Evolutionary conservation across 306 rosid genomes (phyloP).

Genomic region (apple (Malus domestica)): ASM211411v1 NC_041798.1:32052501-32053000

Average conservation of each 20-base stretch:
- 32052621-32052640: no score
- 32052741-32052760: not conserved
- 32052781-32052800: not conserved
- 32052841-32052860: not conserved
- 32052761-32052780: not conserved
- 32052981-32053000: constrained; percentile 27
- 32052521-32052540: not conserved
- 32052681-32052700: no score
- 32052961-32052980: constrained; percentile 25
- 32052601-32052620: not conserved
- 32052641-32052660: no score
- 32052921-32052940: no score
- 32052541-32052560: not conserved
- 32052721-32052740: no score
- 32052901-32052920: not conserved
- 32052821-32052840: not conserved
- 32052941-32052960: no score
- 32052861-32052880: not conserved
- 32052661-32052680: no score
- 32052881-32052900: not conserved
- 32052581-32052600: not conserved
- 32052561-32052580: not conserved
- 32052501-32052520: not conserved
- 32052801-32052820: not conserved
- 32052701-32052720: no score